Evolutionary conservation across 2,329 filamentous ascomycete species (phyloP).

Genomic region (Parasarocladium wereldwijsianum): DNA sequence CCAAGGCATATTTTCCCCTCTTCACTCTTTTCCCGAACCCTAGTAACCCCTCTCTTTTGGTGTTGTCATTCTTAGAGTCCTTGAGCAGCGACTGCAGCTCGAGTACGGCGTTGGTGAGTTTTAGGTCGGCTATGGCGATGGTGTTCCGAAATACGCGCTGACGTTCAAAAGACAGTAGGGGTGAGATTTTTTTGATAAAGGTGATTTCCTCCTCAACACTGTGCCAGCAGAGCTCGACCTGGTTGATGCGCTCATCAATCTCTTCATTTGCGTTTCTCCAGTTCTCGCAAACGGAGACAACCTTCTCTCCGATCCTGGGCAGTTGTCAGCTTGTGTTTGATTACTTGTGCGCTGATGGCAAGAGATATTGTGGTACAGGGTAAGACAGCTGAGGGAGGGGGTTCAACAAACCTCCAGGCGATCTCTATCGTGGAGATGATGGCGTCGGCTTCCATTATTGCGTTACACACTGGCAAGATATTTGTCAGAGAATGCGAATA

Average conservation of each 20-base stretch:
- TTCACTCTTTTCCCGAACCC: slow-evolving; percentile 1
- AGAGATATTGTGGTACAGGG: no score
- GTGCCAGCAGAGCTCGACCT: slow-evolving; percentile 1
- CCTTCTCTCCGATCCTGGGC: not conserved
- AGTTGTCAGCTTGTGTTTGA: slow-evolving; percentile 7
- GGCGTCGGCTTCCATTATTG: no score
- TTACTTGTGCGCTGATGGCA: not conserved
- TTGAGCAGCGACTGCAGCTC: not conserved
- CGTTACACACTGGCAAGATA: no score
- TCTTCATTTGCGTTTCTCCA: slow-evolving; percentile 1
- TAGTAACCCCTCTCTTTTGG: slow-evolving; percentile 1
- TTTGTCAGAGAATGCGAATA: no score
- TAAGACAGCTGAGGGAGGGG: no score
- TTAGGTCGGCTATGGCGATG: not conserved
- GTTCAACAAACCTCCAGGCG: no score
- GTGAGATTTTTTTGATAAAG: not conserved
- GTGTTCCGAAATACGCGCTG: not conserved
- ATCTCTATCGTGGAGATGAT: no score
- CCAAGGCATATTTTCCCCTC: slow-evolving; percentile 3
- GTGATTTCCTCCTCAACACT: slow-evolving; percentile 1
- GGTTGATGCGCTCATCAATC: slow-evolving; percentile 1
- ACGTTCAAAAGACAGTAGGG: not conserved
- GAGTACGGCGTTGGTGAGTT: not conserved
- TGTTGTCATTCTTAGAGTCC: slow-evolving; percentile 1
- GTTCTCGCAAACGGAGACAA: slow-evolving; percentile 2